phyloP scores from a whole-genome alignment of 2,329 filamentous ascomycete species.

The Hyphodiscus sp. region DNA sequence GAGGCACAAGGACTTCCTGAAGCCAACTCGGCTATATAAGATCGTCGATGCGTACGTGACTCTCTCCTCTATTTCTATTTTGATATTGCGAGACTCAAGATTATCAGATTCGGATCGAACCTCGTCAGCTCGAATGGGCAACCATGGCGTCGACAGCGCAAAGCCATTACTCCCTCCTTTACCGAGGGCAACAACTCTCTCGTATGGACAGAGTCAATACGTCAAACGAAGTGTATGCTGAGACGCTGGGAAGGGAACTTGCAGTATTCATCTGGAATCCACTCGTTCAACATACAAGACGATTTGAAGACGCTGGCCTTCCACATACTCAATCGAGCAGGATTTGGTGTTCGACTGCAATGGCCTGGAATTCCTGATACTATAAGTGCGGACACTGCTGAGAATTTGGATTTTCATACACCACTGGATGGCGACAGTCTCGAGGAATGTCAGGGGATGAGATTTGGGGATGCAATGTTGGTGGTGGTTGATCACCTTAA shows the following conservation, averaged over 20 bases:
- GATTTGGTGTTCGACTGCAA: constrained; percentile 32
- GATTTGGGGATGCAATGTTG: constrained; percentile 41
- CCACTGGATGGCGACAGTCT: neutral
- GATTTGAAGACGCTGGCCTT: constrained; percentile 43
- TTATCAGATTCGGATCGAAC: constrained; percentile 17
- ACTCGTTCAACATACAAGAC: constrained; percentile 30
- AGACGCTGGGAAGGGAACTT: constrained; percentile 23
- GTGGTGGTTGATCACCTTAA: constrained; percentile 42
- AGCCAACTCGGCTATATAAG: constrained; percentile 21
- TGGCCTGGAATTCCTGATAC: constrained; percentile 27
- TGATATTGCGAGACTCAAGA: neutral
- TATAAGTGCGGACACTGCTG: constrained; percentile 28
- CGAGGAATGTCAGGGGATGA: constrained; percentile 35
- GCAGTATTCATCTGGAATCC: constrained; percentile 22
- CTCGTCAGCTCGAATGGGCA: constrained; percentile 22
- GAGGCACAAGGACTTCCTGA: constrained; percentile 21
- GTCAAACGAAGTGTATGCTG: constrained; percentile 37
- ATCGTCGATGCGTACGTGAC: constrained; percentile 16
- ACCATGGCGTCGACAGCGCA: constrained; percentile 23
- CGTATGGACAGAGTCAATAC: constrained; percentile 37
- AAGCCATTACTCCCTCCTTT: constrained; percentile 23
- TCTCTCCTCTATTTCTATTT: neutral
- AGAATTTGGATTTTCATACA: neutral
- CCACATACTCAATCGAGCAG: constrained; percentile 44
- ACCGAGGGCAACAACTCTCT: constrained; percentile 38